Conservation (phyloP, 2,329 filamentous ascomycete genomes). For the Exophiala alcalophila region DNA sequence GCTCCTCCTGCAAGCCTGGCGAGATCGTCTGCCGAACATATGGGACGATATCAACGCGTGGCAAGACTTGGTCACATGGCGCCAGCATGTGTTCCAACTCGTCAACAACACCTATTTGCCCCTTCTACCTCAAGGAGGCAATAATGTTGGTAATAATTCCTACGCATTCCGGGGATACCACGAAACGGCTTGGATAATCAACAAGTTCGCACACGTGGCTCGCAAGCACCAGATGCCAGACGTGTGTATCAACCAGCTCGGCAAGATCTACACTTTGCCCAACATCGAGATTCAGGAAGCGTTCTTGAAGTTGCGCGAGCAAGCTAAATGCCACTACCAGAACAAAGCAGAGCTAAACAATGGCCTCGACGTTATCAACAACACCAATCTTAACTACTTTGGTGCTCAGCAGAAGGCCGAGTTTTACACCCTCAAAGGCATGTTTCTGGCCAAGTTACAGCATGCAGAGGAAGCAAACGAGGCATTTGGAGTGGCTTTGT, state of each 20-base stretch:
- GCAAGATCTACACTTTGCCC: constrained; percentile 94
- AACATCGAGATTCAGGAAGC: constrained; percentile 99
- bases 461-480: constrained; percentile 89
- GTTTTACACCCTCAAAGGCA: constrained; percentile 98
- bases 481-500: constrained; percentile 90
- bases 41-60: constrained; percentile 99
- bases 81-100: constrained; percentile 96
- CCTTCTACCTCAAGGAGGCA: constrained; percentile 69
- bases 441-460: constrained; percentile 94
- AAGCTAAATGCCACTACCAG: constrained; percentile 98
- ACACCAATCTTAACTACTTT: constrained; percentile 98
- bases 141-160: constrained; percentile 82
- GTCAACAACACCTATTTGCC: constrained; percentile 93
- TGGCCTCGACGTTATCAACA: constrained; percentile 97
- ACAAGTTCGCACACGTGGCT: constrained; percentile 94
- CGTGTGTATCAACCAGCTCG: constrained; percentile 94
- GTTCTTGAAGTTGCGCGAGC: constrained; percentile 96
- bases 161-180: constrained; percentile 97
- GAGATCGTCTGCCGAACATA: constrained; percentile 90
- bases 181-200: constrained; percentile 99
- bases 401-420: constrained; percentile 94
- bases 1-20: constrained; percentile 87
- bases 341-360: constrained; percentile 88
- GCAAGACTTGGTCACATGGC: constrained; percentile 99
- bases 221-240: constrained; percentile 95